phyloP scores from a whole-genome alignment of 169 alveolate genomes.

The Perkinsus marinus region DNA sequence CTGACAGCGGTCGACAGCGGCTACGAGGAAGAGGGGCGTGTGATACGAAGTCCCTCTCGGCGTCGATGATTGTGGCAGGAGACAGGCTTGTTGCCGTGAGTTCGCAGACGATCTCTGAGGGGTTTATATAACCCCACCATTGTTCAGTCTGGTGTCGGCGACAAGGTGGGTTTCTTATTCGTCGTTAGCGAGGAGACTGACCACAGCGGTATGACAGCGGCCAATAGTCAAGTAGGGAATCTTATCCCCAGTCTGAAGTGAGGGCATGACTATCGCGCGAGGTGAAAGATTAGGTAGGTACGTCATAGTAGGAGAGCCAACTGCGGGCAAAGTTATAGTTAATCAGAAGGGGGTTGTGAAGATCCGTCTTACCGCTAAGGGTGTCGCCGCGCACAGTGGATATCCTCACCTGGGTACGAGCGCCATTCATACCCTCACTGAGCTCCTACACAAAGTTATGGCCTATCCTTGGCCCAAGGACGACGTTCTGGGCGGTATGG shows the following conservation, averaged over 20 bases:
- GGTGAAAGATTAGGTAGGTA: background rate
- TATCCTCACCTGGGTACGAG: background rate
- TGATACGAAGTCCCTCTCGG: background rate
- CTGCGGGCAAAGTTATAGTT: background rate
- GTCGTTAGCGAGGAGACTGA: constrained; percentile 1
- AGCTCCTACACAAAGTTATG: background rate
- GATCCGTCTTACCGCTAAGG: background rate
- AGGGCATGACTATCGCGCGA: background rate
- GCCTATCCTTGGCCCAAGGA: background rate
- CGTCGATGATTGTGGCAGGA: background rate
- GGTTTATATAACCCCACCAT: background rate
- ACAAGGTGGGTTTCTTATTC: background rate
- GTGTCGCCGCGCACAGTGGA: constrained; percentile 1
- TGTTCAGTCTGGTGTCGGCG: background rate
- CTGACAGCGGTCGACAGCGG: background rate
- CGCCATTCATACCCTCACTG: background rate
- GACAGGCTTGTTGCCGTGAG: background rate
- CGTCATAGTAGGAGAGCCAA: constrained; percentile 1
- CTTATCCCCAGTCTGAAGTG: background rate
- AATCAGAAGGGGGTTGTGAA: background rate
- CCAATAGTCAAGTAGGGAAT: background rate
- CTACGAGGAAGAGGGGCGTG: background rate
- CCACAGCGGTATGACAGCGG: background rate
- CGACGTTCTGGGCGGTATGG: background rate
- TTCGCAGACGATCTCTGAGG: background rate